Conservation (phyloP, 768 basidiomycete genomes). For the Macrolepiota dolichaula region DNA sequence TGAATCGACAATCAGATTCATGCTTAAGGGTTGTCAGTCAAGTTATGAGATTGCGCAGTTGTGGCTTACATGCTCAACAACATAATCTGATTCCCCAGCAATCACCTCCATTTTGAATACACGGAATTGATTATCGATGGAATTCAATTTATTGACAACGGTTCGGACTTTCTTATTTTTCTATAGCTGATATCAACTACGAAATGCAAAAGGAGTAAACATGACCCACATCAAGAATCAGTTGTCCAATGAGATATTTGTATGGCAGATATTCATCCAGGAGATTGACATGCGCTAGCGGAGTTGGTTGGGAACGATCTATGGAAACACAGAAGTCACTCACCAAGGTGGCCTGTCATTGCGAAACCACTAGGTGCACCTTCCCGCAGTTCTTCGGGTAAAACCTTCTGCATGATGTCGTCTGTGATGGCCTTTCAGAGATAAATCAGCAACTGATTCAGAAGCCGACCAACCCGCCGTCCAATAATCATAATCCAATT, state of each 20-base stretch:
- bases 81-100: conserved; percentile 83
- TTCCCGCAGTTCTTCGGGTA: conserved; percentile 75
- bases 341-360: conserved; percentile 87
- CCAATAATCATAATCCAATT: conserved; percentile 87
- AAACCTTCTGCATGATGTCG: conserved; percentile 76
- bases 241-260: conserved; percentile 86
- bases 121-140: conserved; percentile 81
- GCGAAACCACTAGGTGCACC: conserved; percentile 88
- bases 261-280: conserved; percentile 89
- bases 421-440: conserved; percentile 40
- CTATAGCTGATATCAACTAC: conserved; percentile 32
- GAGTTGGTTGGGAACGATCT: not conserved
- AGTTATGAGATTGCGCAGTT: not conserved
- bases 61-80: conserved; percentile 80
- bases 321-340: conserved; percentile 16
- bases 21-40: conserved; percentile 40
- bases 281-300: conserved; percentile 85
- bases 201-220: conserved; percentile 7
- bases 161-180: conserved; percentile 85
- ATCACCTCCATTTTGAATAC: conserved; percentile 97
- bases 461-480: conserved; percentile 53
- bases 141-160: conserved; percentile 93
- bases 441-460: not conserved
- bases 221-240: conserved; percentile 79
- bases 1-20: conserved; percentile 84